Base-by-base conservation (phyloP, 306 rosid genomes). In the Quercus robur region DNA sequence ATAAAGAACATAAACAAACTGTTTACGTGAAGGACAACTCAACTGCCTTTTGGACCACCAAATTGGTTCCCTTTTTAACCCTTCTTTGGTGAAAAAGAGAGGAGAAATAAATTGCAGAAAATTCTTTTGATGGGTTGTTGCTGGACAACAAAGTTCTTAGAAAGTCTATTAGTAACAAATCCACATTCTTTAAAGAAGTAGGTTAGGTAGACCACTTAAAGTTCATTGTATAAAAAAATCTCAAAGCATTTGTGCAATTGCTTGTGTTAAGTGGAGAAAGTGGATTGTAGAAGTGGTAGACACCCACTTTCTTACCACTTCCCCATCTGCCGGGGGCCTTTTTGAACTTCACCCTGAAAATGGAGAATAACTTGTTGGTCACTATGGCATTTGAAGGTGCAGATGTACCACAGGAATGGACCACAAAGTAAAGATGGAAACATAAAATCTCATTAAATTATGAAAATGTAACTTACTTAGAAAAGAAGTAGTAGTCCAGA, bases 191-290 rank as follows among this genome's bases (percentile, higher is more conserved):
- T 77, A 77, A 17, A 54, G 73, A 55, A 79, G 51, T 58, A 62
- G 18, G 76, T 49, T 73, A 58, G 78, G 78, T 78, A 74, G 68
- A 35, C 77, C 83, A 84, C 85, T 70, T 56, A 77, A 28, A 74
- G 70, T 33, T 77, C 56, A 70, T 30, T 70, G 20, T 4, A 19
- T 59, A 59, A 46, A 79, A 35, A 74, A 20, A 28, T 70, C 15
- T 25, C 77, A 20, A 38, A 56, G 10, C 46, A 46, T 56, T 56
- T 77, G 59, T 56, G 70, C 51, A 56, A 9, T 63, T 61, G 46
- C 58, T 26, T 78, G n/a, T 71, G 25, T 20, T 31, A 7, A 66
- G 28, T 79, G 75, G 79, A 71, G 79, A 74, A 75, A 77, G 81
- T 59, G 25, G 76, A 77, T 57, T 3, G 44, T 52, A 35, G 17